Conservation (phyloP, 805 yeast genomes). For the Starmerella vaccinii region DNA sequence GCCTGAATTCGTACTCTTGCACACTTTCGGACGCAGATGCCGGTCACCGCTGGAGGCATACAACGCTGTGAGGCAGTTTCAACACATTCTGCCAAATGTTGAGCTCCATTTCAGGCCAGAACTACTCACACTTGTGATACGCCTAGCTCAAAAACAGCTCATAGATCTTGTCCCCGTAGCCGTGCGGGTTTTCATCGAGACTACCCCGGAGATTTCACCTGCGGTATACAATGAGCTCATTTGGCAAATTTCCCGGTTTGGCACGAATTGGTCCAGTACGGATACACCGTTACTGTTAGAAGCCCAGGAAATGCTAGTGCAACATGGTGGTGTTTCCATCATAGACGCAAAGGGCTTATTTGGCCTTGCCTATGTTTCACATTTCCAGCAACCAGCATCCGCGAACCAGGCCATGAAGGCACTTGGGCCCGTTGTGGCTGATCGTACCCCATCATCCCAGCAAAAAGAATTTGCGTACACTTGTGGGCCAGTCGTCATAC, state of each 20-base stretch:
- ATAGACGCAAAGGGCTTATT: constrained; percentile 29
- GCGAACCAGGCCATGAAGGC: constrained; percentile 14
- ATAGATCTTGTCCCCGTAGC: constrained; percentile 25
- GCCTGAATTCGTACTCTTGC: constrained; percentile 27
- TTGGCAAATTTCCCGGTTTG: constrained; percentile 27
- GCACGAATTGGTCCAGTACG: constrained; percentile 22
- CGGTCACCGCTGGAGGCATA: constrained; percentile 23
- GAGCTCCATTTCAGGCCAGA: constrained; percentile 21
- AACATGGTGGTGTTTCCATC: constrained; percentile 13
- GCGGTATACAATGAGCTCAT: constrained; percentile 25
- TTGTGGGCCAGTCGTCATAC: constrained; percentile 13
- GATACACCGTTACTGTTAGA: constrained; percentile 22
- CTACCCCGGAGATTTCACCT: neutral
- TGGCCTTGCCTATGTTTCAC: constrained; percentile 26
- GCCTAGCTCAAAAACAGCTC: constrained; percentile 20
- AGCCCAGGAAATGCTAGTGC: constrained; percentile 25
- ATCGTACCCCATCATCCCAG: constrained; percentile 7
- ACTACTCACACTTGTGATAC: constrained; percentile 20
- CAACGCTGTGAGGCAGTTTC: constrained; percentile 22
- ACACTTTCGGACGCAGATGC: constrained; percentile 25
- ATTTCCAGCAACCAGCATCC: constrained; percentile 12
- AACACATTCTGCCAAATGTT: constrained; percentile 10
- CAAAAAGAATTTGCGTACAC: constrained; percentile 17
- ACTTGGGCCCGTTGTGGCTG: constrained; percentile 2
- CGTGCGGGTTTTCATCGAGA: constrained; percentile 23